Evolutionary conservation across 352 stramenopile species (phyloP).

Genomic region (Phytophthora agathidicida): DNA sequence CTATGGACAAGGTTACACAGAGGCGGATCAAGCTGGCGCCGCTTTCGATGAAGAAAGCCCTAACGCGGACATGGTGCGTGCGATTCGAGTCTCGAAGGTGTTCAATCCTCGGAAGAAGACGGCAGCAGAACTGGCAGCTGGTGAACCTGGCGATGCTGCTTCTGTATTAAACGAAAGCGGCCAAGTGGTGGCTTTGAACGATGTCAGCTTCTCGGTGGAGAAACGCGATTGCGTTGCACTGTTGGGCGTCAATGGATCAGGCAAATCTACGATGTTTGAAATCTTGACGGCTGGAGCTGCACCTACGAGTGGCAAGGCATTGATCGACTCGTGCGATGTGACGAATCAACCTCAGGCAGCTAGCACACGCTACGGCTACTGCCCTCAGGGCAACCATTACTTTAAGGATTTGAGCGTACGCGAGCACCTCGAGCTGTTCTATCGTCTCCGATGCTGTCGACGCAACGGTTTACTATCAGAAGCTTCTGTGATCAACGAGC

Average conservation of each 20-base stretch:
- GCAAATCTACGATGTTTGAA: constrained; percentile 98
- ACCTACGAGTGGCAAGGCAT: constrained; percentile 66
- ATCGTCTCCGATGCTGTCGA: constrained; percentile 51
- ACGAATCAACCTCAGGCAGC: constrained; percentile 56
- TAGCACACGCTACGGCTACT: constrained; percentile 78
- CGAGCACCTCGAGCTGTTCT: constrained; percentile 81
- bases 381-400: constrained; percentile 77
- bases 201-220: constrained; percentile 87
- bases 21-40: constrained; percentile 26
- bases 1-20: constrained; percentile 25
- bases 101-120: constrained; percentile 51
- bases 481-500: constrained; percentile 35
- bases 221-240: constrained; percentile 92
- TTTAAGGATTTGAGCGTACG: constrained; percentile 74
- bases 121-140: constrained; percentile 1
- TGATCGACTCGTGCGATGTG: constrained; percentile 68
- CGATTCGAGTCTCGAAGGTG: constrained; percentile 60
- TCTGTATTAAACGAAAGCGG: constrained; percentile 43
- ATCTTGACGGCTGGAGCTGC: constrained; percentile 93
- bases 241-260: constrained; percentile 94
- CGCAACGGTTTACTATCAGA: constrained; percentile 32
- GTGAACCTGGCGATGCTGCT: constrained; percentile 17
- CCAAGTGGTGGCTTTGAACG: constrained; percentile 71
- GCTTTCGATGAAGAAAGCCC: constrained; percentile 37
- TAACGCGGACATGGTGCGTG: constrained; percentile 49